Percentiles rank a stretch among this genome's conserved stretches.
These are phyloP conservation scores for Dioscorea alata DNA, from an alignment of 106 monocot genomes.

Conservation along the genomic window DNA sequence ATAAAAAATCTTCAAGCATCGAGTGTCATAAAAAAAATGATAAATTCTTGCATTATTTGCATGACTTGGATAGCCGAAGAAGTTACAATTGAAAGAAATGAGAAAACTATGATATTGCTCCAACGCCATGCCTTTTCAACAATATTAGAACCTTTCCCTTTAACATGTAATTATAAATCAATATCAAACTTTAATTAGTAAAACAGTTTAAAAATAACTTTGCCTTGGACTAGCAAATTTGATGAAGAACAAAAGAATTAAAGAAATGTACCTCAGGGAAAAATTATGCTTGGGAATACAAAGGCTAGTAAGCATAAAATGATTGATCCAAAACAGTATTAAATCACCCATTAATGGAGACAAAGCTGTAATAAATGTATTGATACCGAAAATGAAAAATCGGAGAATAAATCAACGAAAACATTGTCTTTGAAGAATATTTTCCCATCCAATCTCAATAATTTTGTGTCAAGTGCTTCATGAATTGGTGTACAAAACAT, in stretches of 20 bases:
- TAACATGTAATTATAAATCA: slow-evolving; percentile 22
- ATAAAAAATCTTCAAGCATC: background rate
- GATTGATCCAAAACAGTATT: slow-evolving; percentile 49
- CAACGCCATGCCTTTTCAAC: slow-evolving; percentile 41
- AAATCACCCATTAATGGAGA: slow-evolving; percentile 72
- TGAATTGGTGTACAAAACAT: slow-evolving; percentile 56
- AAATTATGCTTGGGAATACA: slow-evolving; percentile 61
- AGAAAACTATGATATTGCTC: slow-evolving; percentile 31
- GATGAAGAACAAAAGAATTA: too few species aligned
- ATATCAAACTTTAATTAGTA: background rate
- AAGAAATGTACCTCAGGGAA: slow-evolving; percentile 37
- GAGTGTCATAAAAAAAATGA: slow-evolving; percentile 50
- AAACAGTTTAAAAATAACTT: background rate
- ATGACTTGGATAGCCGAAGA: slow-evolving; percentile 41
- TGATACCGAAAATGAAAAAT: slow-evolving; percentile 20
- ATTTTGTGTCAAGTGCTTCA: slow-evolving; percentile 59
- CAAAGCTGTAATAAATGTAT: slow-evolving; percentile 37
- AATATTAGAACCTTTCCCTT: slow-evolving; percentile 20
- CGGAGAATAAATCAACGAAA: slow-evolving; percentile 25
- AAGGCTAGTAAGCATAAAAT: slow-evolving; percentile 43
- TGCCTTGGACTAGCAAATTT: too few species aligned
- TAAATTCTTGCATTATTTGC: slow-evolving; percentile 31
- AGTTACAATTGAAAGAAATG: slow-evolving; percentile 32
- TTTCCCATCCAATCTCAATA: slow-evolving; percentile 30
- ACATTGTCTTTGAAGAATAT: slow-evolving; percentile 36